Evolutionary conservation across 768 basidiomycete species (phyloP), one percentile per base, ranked within the genome.

Genomic region (Xerocomellus chrysenteron): DNA sequence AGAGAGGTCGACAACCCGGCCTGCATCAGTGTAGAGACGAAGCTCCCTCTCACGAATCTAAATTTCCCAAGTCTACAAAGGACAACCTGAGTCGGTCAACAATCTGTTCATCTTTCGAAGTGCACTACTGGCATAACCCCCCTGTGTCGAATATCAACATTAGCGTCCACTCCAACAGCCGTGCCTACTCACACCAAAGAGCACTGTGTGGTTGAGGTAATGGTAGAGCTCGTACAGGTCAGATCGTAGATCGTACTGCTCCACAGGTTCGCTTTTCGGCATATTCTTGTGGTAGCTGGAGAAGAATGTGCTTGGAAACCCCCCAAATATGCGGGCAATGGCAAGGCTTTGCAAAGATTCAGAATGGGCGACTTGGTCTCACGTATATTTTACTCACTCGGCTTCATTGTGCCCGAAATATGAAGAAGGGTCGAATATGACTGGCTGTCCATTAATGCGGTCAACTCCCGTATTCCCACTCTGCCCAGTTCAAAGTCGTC

Each of bases 1-100:
- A 98, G 40, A 99, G 79, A 1, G 97, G 97, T 55, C 97, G 90
- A 74, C 93, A 96, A 98, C 94, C 47, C 97, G 90, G 12, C 97
- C 97, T 21, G 96, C 92, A 66, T 99, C 97, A 11, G 96, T 98
- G 69, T 94, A 98, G 50, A 99, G 75, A 37, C 96, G 84, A 42
- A 99, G 76, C 68, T 99, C 97, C 65, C 88, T 83, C 74, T 99
- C 97, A 61, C 97, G 85, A 58, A 98, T 97, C 75, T 99, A 30
- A 35, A 4, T 28, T 28, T 50, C 17, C 21, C 26, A 42, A 33
- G 13, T 59, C 49, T 65, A 65, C 51, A 37, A 21, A 12, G 70
- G 66, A 57, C 76, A 62, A 10, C 21, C 21, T 21, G 21, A 21
- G 21, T 64, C 69, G 26, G 72, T 74, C 76, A 88, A 60, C 5